Evolutionary conservation across 257 asterid genomes (phyloP), one percentile per base, ranked within the genome.

Genomic region (Schizonepeta tenuifolia): DNA sequence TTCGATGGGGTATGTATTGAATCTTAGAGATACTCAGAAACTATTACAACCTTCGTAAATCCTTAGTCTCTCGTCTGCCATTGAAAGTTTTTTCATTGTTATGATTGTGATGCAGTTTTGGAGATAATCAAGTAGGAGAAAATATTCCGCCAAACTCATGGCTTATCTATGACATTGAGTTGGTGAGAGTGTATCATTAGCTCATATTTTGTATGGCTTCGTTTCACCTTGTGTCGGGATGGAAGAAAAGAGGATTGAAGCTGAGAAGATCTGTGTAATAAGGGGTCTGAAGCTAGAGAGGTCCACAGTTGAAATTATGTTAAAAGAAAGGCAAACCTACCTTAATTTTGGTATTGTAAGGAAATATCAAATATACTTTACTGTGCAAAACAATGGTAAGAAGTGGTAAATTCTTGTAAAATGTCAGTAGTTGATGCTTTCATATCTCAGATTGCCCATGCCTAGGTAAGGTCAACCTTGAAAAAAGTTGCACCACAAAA

Each of bases 131-230:
- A 56, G 49, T 36, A 10, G 92, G 76, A 65, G 91, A 89, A 65
- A 73, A 82, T 49, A 68, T 88, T 47, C 97, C 97, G 10, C 98
- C 98, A 17, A 84, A 89, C 84, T 86, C 98, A 10, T 91, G 97
- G 98, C 78, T 93, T 75, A 84, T 85, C 67, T 93, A 81, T 56
- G 97, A 93, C 41, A 63, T 93, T 43, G 93, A 91, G 75, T 83
- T 93, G 86, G 81, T 75, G 56, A 70, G 79, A 12, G 86, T 83
- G 78, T 28, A 59, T 28, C 54, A 74, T 83, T 75, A 72, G 49
- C 14, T 12, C 15, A 9, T 46, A 18, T 69, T 65, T 44, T 41
- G 57, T 67, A 49, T 59, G 38, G 47, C 75, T 78, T 66, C 49
- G 21, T 7, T 12, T 35, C 46, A 21, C n/a, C 56, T 53, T 60